These are phyloP conservation scores for Isoetes taiwanensis DNA, from an alignment of 75 land plant genomes.

Conservation along the genomic window DNA sequence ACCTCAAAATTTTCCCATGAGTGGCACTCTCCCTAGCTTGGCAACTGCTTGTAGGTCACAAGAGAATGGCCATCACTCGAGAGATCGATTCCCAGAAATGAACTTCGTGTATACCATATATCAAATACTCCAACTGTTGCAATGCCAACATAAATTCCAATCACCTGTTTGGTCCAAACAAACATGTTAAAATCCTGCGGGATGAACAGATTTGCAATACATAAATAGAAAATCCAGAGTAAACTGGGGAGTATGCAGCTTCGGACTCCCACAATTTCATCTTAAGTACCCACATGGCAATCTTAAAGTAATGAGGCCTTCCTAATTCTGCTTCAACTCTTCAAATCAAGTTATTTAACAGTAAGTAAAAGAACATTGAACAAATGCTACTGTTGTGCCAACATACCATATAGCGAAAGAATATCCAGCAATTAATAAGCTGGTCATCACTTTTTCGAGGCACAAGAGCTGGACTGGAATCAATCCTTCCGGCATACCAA, in stretches of 20 bases:
- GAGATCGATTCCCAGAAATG: neutral
- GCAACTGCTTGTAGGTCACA: neutral
- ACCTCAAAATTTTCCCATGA: neutral
- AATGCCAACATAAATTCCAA: neutral
- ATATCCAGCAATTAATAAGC: conserved; percentile 64
- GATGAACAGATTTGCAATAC: neutral
- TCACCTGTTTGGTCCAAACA: neutral
- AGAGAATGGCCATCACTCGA: conserved; percentile 1
- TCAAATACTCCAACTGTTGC: neutral
- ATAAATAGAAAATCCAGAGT: too few relatives aligned
- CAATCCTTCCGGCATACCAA: conserved; percentile 5
- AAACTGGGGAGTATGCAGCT: too few relatives aligned
- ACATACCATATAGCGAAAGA: conserved; percentile 74
- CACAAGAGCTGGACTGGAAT: conserved; percentile 3
- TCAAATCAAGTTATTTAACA: neutral
- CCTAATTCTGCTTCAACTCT: neutral
- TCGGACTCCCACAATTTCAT: too few relatives aligned
- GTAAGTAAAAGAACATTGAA: too few relatives aligned
- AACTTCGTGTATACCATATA: neutral
- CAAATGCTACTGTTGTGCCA: too few relatives aligned
- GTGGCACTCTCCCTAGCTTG: conserved; percentile 2
- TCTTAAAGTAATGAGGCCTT: neutral
- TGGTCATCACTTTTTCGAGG: conserved; percentile 69
- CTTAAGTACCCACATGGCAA: too few relatives aligned
- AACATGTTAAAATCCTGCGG: neutral